A percentile compares a stretch with the other conserved stretches of the same genome.
These are phyloP conservation scores for Argentina anserina DNA, from an alignment of 306 rosid species.

Conservation along the genomic window DNA sequence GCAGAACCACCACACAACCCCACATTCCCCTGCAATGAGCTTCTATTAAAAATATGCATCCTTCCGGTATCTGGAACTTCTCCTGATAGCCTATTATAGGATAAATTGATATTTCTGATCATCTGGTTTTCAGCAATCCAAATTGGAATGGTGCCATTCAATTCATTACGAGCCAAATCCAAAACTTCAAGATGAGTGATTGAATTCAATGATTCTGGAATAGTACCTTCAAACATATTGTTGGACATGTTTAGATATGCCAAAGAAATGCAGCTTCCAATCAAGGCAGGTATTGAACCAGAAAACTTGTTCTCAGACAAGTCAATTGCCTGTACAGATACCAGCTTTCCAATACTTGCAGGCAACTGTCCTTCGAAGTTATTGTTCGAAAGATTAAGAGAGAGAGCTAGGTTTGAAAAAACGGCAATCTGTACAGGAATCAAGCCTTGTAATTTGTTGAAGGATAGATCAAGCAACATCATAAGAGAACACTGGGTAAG, in stretches of 20 bases:
- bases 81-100: constrained; percentile 29
- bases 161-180: constrained; percentile 14
- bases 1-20: constrained; percentile 32
- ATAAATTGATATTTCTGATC: constrained; percentile 16
- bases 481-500: constrained; percentile 25
- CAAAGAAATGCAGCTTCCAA: constrained; percentile 28
- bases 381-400: constrained; percentile 27
- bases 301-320: constrained; percentile 21
- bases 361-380: constrained; percentile 26
- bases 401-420: constrained; percentile 17
- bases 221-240: constrained; percentile 22
- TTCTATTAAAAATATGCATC: background rate
- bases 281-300: constrained; percentile 21
- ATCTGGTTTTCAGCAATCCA: constrained; percentile 13
- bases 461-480: constrained; percentile 23
- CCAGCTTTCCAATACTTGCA: constrained; percentile 17
- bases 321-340: constrained; percentile 24
- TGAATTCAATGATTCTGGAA: constrained; percentile 21
- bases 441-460: constrained; percentile 20
- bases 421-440: constrained; percentile 17
- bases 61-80: constrained; percentile 22
- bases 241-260: constrained; percentile 25
- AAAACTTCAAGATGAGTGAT: constrained; percentile 17
- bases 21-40: constrained; percentile 24
- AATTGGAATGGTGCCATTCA: constrained; percentile 19